These are phyloP conservation scores for Extremus antarcticus DNA, from an alignment of 495 filamentous ascomycete species.

Conservation along the genomic window DNA sequence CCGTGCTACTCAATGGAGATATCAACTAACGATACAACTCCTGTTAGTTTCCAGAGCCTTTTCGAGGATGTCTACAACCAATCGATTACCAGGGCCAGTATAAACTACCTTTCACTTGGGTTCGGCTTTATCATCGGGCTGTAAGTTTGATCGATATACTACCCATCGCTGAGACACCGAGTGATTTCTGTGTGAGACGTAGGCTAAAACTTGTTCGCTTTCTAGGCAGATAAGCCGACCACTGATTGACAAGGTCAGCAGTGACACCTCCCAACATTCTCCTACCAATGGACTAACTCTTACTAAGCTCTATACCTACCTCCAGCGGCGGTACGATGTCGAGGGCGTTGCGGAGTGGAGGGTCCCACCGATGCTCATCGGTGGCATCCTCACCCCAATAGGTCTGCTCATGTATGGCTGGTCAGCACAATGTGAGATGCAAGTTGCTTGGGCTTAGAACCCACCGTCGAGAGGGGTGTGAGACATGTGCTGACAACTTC, in stretches of 20 bases:
- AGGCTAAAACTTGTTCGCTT: too few species aligned
- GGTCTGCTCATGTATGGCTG: conserved; percentile 12
- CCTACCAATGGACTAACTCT: too few species aligned
- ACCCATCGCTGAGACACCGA: too few species aligned
- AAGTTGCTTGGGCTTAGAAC: too few species aligned
- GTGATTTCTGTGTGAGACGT: too few species aligned
- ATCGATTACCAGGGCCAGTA: conserved; percentile 15
- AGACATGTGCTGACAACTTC: too few species aligned
- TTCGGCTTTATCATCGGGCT: conserved; percentile 27
- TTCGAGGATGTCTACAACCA: conserved; percentile 40
- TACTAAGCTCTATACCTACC: too few species aligned
- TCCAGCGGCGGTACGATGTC: conserved; percentile 46
- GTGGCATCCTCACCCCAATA: conserved; percentile 2
- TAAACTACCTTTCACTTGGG: conserved; percentile 32
- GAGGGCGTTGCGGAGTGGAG: conserved; percentile 27
- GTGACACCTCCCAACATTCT: too few species aligned
- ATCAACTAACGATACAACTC: too few species aligned
- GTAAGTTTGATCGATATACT: too few species aligned
- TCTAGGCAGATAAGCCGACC: not conserved
- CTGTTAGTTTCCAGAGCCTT: conserved; percentile 49
- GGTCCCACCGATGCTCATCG: not conserved
- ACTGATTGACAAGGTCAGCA: not conserved
- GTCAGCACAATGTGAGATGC: conserved; percentile 1
- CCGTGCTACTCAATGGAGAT: too few species aligned
- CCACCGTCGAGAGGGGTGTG: too few species aligned